Evolutionary conservation across 2,329 filamentous ascomycete species (phyloP).

Genomic region (Arthroderma sp.): DNA sequence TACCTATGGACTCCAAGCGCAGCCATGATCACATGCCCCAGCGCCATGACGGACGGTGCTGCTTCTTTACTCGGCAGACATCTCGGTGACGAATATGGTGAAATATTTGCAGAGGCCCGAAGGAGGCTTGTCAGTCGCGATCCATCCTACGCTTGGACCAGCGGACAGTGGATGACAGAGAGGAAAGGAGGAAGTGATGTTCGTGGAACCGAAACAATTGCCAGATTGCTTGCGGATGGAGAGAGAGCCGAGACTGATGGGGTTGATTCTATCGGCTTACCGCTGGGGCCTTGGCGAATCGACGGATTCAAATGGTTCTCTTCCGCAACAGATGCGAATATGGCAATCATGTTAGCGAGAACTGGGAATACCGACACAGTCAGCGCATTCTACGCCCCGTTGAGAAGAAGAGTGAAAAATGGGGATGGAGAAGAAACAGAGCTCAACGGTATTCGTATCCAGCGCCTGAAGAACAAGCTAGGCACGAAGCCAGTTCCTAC

Average conservation of each 20-base stretch:
- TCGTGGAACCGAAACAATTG: slow-evolving; percentile 52
- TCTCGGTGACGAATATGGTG: slow-evolving; percentile 11
- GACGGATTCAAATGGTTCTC: slow-evolving; percentile 59
- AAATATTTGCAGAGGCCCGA: slow-evolving; percentile 12
- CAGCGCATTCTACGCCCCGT: slow-evolving; percentile 52
- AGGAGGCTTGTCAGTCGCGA: slow-evolving; percentile 39
- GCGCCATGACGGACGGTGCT: slow-evolving; percentile 19
- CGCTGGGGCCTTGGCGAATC: slow-evolving; percentile 47
- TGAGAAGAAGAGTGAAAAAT: slow-evolving; percentile 30
- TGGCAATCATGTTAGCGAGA: slow-evolving; percentile 51
- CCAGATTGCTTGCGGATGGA: slow-evolving; percentile 22
- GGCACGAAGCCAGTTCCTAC: slow-evolving; percentile 59
- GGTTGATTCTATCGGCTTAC: slow-evolving; percentile 18
- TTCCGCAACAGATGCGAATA: slow-evolving; percentile 50
- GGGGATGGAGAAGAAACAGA: slow-evolving; percentile 19
- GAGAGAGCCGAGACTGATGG: slow-evolving; percentile 16
- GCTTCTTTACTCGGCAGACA: slow-evolving; percentile 15
- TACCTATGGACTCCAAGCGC: slow-evolving; percentile 15
- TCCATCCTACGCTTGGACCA: slow-evolving; percentile 44
- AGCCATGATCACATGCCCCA: slow-evolving; percentile 17
- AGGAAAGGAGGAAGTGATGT: slow-evolving; percentile 57
- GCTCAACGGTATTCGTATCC: slow-evolving; percentile 55
- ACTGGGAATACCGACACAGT: slow-evolving; percentile 38
- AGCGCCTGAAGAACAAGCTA: slow-evolving; percentile 59
- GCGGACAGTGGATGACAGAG: slow-evolving; percentile 69